A percentile compares a stretch with the other conserved stretches of the same genome.
Evolutionary conservation across 495 filamentous ascomycete genomes (phyloP).

Genomic region (Lasiosphaeris hirsuta): DNA sequence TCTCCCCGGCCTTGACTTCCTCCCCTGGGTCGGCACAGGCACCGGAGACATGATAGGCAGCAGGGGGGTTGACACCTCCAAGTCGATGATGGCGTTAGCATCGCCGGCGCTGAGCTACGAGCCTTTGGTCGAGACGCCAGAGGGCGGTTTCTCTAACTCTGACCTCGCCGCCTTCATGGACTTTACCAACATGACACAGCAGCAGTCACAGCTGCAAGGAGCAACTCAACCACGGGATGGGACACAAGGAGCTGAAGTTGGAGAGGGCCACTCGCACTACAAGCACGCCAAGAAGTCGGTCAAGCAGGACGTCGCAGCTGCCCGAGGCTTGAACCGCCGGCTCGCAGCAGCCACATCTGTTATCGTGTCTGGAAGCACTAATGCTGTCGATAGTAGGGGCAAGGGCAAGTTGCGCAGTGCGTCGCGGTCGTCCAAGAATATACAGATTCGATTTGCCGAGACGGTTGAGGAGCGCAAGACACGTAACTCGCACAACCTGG

Average conservation of each 20-base stretch:
- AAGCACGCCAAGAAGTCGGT: not conserved
- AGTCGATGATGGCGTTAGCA: not conserved
- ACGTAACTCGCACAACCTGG: conserved; percentile 44
- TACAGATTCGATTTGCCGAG: conserved; percentile 31
- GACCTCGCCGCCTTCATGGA: not conserved
- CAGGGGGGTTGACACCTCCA: not conserved
- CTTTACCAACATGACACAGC: not conserved
- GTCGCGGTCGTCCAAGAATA: conserved; percentile 40
- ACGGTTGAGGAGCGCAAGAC: conserved; percentile 37
- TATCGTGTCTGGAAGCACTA: not conserved
- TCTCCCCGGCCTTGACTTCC: not conserved
- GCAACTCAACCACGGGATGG: not conserved
- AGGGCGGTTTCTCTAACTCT: not conserved
- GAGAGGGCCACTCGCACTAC: not conserved
- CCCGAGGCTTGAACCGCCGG: not conserved
- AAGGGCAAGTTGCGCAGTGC: conserved; percentile 37
- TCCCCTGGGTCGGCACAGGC: not conserved
- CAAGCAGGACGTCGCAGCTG: not conserved
- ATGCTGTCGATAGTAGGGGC: not conserved
- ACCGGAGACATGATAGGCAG: not conserved
- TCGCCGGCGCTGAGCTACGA: conserved; percentile 3
- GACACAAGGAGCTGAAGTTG: not conserved
- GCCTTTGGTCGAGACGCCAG: not conserved
- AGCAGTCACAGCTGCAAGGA: not conserved
- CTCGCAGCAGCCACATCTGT: not conserved